These are phyloP conservation scores for Geotrichum ghanense DNA, from an alignment of 805 yeast genomes.

Conservation along the genomic window DNA sequence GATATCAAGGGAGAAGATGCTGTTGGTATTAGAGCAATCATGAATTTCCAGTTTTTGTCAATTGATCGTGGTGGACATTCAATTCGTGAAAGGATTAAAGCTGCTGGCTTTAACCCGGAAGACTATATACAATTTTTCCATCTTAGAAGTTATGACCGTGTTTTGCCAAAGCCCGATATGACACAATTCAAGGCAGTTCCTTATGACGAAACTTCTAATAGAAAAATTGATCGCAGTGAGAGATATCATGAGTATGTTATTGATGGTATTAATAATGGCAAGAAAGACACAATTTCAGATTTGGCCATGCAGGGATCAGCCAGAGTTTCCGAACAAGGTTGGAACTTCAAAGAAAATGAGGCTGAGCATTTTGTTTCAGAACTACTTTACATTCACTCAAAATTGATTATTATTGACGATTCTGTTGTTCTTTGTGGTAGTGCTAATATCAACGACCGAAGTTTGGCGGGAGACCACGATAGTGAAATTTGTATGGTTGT, in stretches of 20 bases:
- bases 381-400: constrained; percentile 7
- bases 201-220: constrained; percentile 1
- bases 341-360: constrained; percentile 4
- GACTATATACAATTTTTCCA: constrained; percentile 5
- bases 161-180: constrained; percentile 2
- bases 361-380: constrained; percentile 7
- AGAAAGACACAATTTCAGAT: constrained; percentile 1
- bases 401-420: constrained; percentile 8
- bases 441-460: constrained; percentile 8
- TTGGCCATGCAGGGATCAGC: constrained; percentile 5
- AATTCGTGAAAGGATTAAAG: constrained; percentile 5
- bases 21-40: constrained; percentile 7
- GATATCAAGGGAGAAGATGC: constrained; percentile 6
- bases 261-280: too few species aligned
- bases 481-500: constrained; percentile 6
- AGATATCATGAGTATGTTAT: constrained; percentile 2
- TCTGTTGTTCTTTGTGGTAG: constrained; percentile 6
- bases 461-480: constrained; percentile 7
- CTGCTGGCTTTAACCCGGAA: constrained; percentile 7
- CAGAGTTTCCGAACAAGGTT: constrained; percentile 2
- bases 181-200: constrained; percentile 1
- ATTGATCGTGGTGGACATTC: constrained; percentile 7
- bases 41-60: constrained; percentile 7
- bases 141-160: constrained; percentile 7
- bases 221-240: background rate